Evolutionary conservation across 306 rosid species (phyloP), one percentile per base, ranked within the genome.

Genomic region (Vigna unguiculata): DNA sequence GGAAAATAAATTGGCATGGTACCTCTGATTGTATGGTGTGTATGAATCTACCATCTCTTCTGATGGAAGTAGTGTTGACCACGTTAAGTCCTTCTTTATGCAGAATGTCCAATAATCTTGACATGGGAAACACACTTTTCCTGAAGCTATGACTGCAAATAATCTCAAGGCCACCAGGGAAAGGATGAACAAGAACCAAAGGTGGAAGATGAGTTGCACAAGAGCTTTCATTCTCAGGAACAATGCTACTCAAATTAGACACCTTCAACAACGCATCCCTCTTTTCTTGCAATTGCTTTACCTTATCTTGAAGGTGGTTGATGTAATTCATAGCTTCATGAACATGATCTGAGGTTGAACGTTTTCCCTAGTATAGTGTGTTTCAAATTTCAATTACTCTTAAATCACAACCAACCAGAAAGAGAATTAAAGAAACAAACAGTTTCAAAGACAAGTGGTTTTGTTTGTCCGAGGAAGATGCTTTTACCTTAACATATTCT

Each of bases 261-360:
- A 54, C 25, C 66, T 72, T 84, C 51, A 30, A 73, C 3, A 88
- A 79, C 51, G 72, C 79, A 70, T 88, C 91, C 72, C 71, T 91
- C 78, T 76, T 84, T 20, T 13, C 60, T 62, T 62, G 24, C 72
- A 87, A 74, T 24, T 74, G 82, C 70, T 84, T 69, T 53, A 87
- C 87, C 78, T 81, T 87, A 57, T 67, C 75, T 72, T 77, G 62
- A 24, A 81, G 9, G 30, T 88, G 85, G n/a, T 84, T 83, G 75
- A 91, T 89, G 8, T 90, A 86, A 67, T 86, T 86, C 62, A 78
- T 88, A 5, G 97, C 94, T 81, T 80, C 96, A 41, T 81, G 19
- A 52, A 91, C 67, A 53, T 87, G 88, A 86, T 93, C 93, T 0
- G 91, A 80, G 60, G 63, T 70, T 3, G 97, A 84, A 41, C 97